Base-by-base conservation (phyloP, 768 basidiomycete genomes). In the Trametopsis cervina region DNA sequence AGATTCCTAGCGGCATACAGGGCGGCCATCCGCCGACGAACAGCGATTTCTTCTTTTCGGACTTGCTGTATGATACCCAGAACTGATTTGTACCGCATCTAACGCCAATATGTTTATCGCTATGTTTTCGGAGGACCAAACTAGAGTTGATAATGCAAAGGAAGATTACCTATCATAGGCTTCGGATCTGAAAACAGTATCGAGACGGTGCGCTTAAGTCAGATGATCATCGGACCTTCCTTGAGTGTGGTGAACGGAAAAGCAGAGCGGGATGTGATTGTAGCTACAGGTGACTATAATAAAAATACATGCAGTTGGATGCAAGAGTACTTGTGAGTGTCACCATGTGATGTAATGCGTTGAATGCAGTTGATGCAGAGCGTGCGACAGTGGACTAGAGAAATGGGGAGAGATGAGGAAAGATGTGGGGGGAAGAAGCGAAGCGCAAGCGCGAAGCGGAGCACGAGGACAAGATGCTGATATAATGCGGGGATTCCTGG, bases 21-120 rank as follows among this genome's bases (percentile, higher is more conserved):
- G 74, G 85, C n/a, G 88, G 89, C 11, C 78, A 83, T 29, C 87
- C 89, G 44, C 90, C 90, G 11, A 67, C 72, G 13, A 88, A 85
- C 57, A 80, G 76, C 42, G 87, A 91, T 62, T 92, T 89, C 66
- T 91, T 86, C 71, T 92, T 89, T 63, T 85, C 89, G 4, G 88
- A 91, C 46, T 51, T 75, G 42, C 54, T 54, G 15, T 61, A 62
- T 29, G 54, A 53, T 42, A 42, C 54, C 41, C 51, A 56, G 40
- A 44, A 33, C 39, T 53, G 52, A 56, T 46, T 35, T 22, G 44
- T 35, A 35, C 24, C 29, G 17, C 5, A 35, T 44, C 20, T 33
- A 44, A 26, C 33, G 23, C 39, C 39, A 17, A 33, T 33, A 29
- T 35, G 29, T n/a, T 35, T 44, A 22, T 12, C 29, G 11, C n/a